Evolutionary conservation across 768 basidiomycete genomes (phyloP).

Genomic region (Collybiopsis confluens): DNA sequence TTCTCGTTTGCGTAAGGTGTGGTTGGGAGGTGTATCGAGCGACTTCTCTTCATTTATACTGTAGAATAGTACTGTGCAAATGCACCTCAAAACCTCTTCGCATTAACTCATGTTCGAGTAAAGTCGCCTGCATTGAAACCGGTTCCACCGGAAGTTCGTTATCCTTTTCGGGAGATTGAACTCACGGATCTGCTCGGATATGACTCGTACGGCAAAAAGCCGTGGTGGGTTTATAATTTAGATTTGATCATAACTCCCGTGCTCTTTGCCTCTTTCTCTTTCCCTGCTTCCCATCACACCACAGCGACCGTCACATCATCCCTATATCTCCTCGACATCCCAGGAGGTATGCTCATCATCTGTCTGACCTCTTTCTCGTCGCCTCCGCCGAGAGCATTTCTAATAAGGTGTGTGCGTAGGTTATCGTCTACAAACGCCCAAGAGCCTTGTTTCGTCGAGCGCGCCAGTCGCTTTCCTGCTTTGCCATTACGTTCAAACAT

Average conservation of each 20-base stretch:
- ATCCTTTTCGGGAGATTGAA: no score
- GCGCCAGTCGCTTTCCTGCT: slow-evolving; percentile 55
- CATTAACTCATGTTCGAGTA: no score
- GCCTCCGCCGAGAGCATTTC: slow-evolving; percentile 90
- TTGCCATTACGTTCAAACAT: slow-evolving; percentile 54
- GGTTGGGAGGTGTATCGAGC: no score
- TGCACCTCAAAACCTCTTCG: no score
- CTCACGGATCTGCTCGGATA: no score
- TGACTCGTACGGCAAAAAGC: no score
- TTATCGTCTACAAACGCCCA: slow-evolving; percentile 85
- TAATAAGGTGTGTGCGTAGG: slow-evolving; percentile 75
- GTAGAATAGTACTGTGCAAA: no score
- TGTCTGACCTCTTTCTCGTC: slow-evolving; percentile 54
- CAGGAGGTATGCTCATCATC: slow-evolving; percentile 79
- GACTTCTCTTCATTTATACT: no score
- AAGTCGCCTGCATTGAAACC: no score
- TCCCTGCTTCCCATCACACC: slow-evolving; percentile 77
- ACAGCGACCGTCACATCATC: slow-evolving; percentile 87
- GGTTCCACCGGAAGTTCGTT: no score
- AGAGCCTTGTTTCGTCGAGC: slow-evolving; percentile 34
- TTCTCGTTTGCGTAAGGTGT: no score
- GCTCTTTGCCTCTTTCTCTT: slow-evolving; percentile 35
- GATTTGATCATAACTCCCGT: slow-evolving; percentile 30
- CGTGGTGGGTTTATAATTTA: slow-evolving; percentile 60
- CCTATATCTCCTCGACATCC: slow-evolving; percentile 68